Evolutionary conservation across 352 stramenopile genomes (phyloP), one percentile per base, ranked within the genome.

Genomic region (Blastocystis sp.): DNA sequence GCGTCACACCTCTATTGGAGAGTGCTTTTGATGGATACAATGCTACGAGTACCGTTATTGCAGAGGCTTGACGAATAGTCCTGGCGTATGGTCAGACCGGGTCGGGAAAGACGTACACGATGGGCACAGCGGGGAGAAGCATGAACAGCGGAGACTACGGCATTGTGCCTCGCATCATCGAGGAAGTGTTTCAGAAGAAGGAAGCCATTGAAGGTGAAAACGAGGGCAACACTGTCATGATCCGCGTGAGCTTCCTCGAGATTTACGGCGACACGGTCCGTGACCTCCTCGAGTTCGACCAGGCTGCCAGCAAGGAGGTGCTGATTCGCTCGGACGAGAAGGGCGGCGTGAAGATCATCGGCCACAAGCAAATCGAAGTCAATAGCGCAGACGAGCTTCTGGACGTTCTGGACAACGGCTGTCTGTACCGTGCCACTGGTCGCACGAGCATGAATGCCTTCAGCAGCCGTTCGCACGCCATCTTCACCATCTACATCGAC

Each of bases 241-340:
- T 99, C 17, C 92, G 94, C 19, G 93, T 97, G 54, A 96, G 96
- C 38, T 98, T 97, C 90, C 92, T 98, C 64, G 96, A 99, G 92
- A 96, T 99, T 79, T 99, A 99, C 92, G 98, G 98, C 81, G 96
- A 98, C 93, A 94, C 98, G 77, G 92, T 99, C 10, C 92, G 94
- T 2, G 96, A 98, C 89, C 91, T 98, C 43, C 92, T 99, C 6
- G 94, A 94, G 48, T 91, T 94, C 78, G 92, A 96, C 78, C 92
- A 92, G 0, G 92, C 91, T 38, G 89, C 90, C 40, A 92, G 92
- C n/a, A 90, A 95, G 10, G 93, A 97, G 77, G 91, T 97, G 28
- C 96, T 96, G 76, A 94, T 97, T 64, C 93, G 94, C 66, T 92
- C 92, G 10, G 93, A 96, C 89, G 93, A 93, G 74, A 66, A 78